Base-by-base conservation (phyloP, 768 basidiomycete species). In the Hygrocybe punicea region DNA sequence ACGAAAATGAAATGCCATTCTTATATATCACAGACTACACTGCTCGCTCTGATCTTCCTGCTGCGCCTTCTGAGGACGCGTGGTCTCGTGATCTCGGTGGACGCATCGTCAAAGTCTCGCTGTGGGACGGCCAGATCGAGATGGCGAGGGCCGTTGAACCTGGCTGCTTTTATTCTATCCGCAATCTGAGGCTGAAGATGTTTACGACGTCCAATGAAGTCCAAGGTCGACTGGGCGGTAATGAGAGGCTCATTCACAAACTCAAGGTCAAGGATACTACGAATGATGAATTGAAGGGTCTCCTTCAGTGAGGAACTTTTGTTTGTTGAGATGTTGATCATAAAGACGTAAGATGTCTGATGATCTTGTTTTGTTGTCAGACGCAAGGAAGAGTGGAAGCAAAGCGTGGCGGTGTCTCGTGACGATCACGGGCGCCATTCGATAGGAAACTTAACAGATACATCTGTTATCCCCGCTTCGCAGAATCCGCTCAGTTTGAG, bases 1-100 rank as follows among this genome's bases (percentile, higher is more conserved):
- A 73, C 44, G 62, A 71, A 16, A 61, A 66, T 29, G 66, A 71
- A 24, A 65, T 66, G 23, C 68, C 76, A 4, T 75, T 71, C 49
- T 67, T 87, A 37, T 84, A 80, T 58, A 80, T 85, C 33, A 87
- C 86, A 7, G 87, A 89, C 66, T 89, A 87, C 63, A 85, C 85
- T 1, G 65, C 70, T 3, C 78, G 84, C 53, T 61, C 74, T 3
- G 69, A 78, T 51, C 69, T 86, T 35, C 63, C 70, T 4, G 58
- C 67, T n/a, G 56, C 65, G 3, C 56, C 63, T 17, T 60, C 67
- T 10, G 60, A 70, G 9, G 68, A 71, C 49, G 63, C 69, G 21
- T 81, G 80, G 77, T 70, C 76, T 2, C 55, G 52, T n/a, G 72
- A 73, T n/a, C 73, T 84, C n/a, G 71, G 78, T 36, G 78, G 79